Conservation (phyloP, 1,284 basidiomycete species). For the Xerocomus minutiporus region DNA sequence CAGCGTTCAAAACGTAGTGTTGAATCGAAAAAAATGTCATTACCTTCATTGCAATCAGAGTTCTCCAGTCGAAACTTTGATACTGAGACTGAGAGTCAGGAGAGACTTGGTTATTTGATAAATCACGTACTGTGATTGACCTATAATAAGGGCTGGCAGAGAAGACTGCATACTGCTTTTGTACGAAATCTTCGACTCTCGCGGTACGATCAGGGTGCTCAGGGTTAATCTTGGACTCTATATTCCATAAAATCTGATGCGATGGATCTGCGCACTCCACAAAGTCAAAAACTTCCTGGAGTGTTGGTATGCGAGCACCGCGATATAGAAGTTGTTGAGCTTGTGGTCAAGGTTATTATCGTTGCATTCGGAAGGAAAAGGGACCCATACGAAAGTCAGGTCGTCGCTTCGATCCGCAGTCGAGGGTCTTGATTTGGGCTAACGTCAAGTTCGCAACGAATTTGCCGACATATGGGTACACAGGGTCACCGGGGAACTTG, state of each 20-base stretch:
- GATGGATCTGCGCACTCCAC: slow-evolving; percentile 64
- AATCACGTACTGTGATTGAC: slow-evolving; percentile 53
- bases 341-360: slow-evolving; percentile 27
- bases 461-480: slow-evolving; percentile 71
- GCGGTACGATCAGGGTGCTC: slow-evolving; percentile 52
- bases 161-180: slow-evolving; percentile 56
- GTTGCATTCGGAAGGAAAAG: not conserved
- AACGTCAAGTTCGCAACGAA: slow-evolving; percentile 72
- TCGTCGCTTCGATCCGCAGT: slow-evolving; percentile 71
- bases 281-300: slow-evolving; percentile 72
- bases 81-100: slow-evolving; percentile 40
- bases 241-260: slow-evolving; percentile 63
- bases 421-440: slow-evolving; percentile 70
- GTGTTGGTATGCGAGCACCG: slow-evolving; percentile 64
- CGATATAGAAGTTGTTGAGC: slow-evolving; percentile 63
- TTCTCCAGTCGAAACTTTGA: slow-evolving; percentile 76
- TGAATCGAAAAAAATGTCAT: not conserved
- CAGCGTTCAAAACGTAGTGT: not conserved
- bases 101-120: not conserved
- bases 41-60: slow-evolving; percentile 66
- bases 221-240: slow-evolving; percentile 76
- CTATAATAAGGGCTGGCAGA: slow-evolving; percentile 49
- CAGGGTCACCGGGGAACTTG: slow-evolving; percentile 51
- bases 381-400: slow-evolving; percentile 52
- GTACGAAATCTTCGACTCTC: slow-evolving; percentile 63